phyloP scores from a whole-genome alignment of 345 rosid genomes.

The Aquilaria yunnanensis region DNA sequence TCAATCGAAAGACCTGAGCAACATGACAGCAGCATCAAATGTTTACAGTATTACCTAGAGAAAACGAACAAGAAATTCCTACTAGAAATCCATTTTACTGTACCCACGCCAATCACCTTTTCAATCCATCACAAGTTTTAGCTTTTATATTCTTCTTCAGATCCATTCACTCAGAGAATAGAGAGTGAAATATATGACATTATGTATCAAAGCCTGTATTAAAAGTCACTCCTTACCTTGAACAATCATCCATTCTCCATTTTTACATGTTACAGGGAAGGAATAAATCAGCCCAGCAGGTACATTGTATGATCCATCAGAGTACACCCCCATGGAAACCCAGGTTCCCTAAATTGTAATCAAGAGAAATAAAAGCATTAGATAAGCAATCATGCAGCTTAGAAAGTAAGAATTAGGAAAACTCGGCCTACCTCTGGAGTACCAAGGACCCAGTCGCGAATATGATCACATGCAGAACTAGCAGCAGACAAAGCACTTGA shows the following conservation, averaged over 20 bases:
- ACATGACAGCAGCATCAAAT: not conserved
- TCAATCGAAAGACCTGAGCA: constrained; percentile 66
- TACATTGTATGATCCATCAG: constrained; percentile 94
- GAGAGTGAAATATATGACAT: not conserved
- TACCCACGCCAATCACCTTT: no score
- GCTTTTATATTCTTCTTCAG: not conserved
- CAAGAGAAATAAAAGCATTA: constrained; percentile 8
- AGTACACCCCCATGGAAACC: constrained; percentile 99
- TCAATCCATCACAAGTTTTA: not conserved
- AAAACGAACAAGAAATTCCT: not conserved
- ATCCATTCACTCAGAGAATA: no score
- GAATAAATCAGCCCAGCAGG: constrained; percentile 97
- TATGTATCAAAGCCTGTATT: not conserved
- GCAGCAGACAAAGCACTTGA: constrained; percentile 99
- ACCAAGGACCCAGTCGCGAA: constrained; percentile 99
- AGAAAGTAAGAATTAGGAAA: not conserved
- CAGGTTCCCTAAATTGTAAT: constrained; percentile 62
- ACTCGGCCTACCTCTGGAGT: constrained; percentile 71
- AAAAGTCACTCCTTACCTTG: constrained; percentile 49
- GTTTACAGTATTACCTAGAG: not conserved
- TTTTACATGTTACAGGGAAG: constrained; percentile 80
- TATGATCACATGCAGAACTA: constrained; percentile 97
- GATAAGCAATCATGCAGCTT: not conserved
- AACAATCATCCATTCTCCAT: constrained; percentile 91
- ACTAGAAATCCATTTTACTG: not conserved